These are phyloP conservation scores for Candida ponderosae DNA, from an alignment of 805 yeast genomes.

Conservation along the genomic window DNA sequence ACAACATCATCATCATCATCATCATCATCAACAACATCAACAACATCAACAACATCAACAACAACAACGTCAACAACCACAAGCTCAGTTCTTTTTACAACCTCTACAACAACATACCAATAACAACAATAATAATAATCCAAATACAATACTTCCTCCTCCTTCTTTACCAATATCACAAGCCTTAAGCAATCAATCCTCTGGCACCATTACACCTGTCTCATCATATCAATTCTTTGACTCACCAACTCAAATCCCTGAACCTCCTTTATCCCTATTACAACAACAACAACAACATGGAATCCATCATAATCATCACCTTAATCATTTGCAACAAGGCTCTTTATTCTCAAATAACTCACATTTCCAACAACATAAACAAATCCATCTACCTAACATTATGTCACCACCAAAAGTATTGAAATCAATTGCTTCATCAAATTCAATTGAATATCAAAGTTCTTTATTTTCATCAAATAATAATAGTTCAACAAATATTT, in stretches of 20 bases:
- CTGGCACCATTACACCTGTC: neutral
- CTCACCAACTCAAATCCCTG: neutral
- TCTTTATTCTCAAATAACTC: constrained; percentile 2
- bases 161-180: neutral
- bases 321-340: neutral
- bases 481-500: constrained; percentile 17
- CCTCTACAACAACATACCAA: neutral
- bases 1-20: neutral
- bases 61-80: constrained; percentile 12
- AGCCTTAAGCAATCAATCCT: neutral
- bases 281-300: constrained; percentile 9
- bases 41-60: constrained; percentile 2
- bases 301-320: constrained; percentile 4
- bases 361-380: constrained; percentile 3
- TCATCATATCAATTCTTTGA: neutral
- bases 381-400: constrained; percentile 17
- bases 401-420: constrained; percentile 22
- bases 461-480: constrained; percentile 14
- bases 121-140: neutral
- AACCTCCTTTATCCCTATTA: constrained; percentile 1
- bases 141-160: constrained; percentile 3
- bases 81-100: constrained; percentile 15
- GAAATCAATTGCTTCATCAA: constrained; percentile 14
- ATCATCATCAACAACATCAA: constrained; percentile 2
- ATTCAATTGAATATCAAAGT: constrained; percentile 13